These are phyloP conservation scores for Taphrina deformans DNA, from an alignment of 1,139 yeast genomes.

Conservation along the genomic window DNA sequence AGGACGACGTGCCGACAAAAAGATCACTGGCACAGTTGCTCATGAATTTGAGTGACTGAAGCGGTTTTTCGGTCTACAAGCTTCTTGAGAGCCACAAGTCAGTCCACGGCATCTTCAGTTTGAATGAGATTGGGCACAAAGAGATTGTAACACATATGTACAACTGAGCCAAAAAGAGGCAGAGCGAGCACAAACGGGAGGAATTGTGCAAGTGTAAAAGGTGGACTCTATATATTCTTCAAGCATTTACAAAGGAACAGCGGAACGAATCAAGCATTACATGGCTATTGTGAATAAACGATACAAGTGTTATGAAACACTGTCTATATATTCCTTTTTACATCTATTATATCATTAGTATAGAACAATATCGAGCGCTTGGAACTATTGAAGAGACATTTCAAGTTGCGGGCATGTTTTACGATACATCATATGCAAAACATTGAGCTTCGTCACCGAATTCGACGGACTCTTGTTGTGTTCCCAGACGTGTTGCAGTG, in stretches of 20 bases:
- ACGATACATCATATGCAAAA: too few species aligned
- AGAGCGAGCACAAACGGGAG: not conserved
- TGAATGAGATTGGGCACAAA: too few species aligned
- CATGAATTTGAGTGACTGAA: slow-evolving; percentile 57
- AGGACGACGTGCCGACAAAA: slow-evolving; percentile 86
- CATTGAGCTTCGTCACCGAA: too few species aligned
- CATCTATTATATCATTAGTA: not conserved
- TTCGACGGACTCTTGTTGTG: too few species aligned
- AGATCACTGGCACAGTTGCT: slow-evolving; percentile 82
- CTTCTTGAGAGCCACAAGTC: too few species aligned
- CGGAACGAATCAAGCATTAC: not conserved
- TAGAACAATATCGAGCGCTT: not conserved
- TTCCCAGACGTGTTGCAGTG: too few species aligned
- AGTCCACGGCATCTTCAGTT: too few species aligned
- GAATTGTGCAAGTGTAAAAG: not conserved
- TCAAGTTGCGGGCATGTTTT: too few species aligned
- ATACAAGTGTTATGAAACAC: not conserved
- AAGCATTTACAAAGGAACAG: not conserved
- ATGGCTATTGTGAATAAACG: not conserved
- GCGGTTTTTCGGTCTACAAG: too few species aligned
- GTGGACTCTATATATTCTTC: not conserved
- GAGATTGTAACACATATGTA: not conserved
- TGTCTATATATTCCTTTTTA: too few species aligned
- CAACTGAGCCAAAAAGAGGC: not conserved
- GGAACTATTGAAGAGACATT: not conserved